Evolutionary conservation across 192 early-diverging fungal species (phyloP).

Genomic region (Allomyces macrogynus): DNA sequence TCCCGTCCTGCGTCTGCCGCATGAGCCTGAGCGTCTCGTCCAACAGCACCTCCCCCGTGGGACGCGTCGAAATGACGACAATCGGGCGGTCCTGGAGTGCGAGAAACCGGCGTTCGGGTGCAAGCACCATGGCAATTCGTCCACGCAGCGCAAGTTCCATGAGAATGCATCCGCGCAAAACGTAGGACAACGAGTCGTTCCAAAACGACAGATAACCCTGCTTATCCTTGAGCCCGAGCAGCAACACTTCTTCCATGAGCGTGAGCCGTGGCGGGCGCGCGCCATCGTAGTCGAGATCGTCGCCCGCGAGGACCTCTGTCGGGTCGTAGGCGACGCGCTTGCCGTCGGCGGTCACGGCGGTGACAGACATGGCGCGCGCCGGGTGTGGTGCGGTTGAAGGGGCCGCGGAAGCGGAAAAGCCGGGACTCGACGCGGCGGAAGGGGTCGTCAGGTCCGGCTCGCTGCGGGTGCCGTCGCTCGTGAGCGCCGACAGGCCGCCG

Average conservation of each 20-base stretch:
- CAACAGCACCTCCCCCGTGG: conserved; percentile 84
- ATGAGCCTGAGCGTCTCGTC: conserved; percentile 87
- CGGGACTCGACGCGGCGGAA: no score
- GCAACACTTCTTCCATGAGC: conserved; percentile 86
- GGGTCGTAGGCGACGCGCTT: background rate
- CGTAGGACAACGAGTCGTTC: conserved; percentile 98
- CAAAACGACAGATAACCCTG: conserved; percentile 95
- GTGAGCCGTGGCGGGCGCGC: conserved; percentile 41
- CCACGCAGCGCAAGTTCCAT: conserved; percentile 88
- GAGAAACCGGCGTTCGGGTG: conserved; percentile 50
- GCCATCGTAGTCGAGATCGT: background rate
- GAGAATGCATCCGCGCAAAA: conserved; percentile 79
- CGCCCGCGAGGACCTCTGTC: background rate
- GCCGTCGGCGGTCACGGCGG: background rate
- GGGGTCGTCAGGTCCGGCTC: no score
- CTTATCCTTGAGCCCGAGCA: conserved; percentile 80
- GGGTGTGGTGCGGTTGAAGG: no score
- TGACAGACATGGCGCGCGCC: background rate
- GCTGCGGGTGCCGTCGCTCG: no score
- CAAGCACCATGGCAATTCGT: conserved; percentile 70
- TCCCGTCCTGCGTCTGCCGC: conserved; percentile 1
- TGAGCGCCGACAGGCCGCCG: no score
- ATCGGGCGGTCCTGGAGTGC: conserved; percentile 62
- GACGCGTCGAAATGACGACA: conserved; percentile 57
- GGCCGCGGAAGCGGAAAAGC: no score